phyloP scores from a whole-genome alignment of 306 rosid genomes.

The Herpetospermum pedunculosum region DNA sequence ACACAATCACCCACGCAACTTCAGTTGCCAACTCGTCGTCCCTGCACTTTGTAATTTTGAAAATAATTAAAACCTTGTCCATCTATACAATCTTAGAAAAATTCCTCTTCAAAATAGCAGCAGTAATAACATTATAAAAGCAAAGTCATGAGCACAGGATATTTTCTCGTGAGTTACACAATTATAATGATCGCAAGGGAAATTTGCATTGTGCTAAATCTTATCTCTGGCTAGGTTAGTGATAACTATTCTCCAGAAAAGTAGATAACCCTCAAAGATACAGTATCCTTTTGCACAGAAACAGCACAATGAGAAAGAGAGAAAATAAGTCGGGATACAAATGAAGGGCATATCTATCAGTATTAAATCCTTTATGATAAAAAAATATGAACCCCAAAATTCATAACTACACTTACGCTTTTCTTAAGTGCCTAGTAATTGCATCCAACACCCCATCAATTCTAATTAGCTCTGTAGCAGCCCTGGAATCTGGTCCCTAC shows the following conservation, averaged over 20 bases:
- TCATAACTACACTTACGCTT: conserved; percentile 48
- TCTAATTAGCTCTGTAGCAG: conserved; percentile 64
- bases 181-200: background rate
- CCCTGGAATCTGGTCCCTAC: conserved; percentile 87
- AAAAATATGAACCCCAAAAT: background rate
- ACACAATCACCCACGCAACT: conserved; percentile 92
- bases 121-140: background rate
- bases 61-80: conserved; percentile 1
- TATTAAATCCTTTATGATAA: background rate
- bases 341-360: background rate
- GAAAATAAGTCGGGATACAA: background rate
- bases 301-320: background rate
- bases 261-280: background rate
- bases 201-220: background rate
- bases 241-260: background rate
- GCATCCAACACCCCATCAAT: conserved; percentile 83
- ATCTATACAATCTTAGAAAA: background rate
- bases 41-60: conserved; percentile 29
- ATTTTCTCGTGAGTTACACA: background rate
- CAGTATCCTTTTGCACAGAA: background rate
- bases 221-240: background rate
- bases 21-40: conserved; percentile 93
- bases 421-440: conserved; percentile 63
- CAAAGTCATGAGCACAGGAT: background rate
- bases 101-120: background rate